Base-by-base conservation (phyloP, 495 filamentous ascomycete species). In the Neurospora sp. region DNA sequence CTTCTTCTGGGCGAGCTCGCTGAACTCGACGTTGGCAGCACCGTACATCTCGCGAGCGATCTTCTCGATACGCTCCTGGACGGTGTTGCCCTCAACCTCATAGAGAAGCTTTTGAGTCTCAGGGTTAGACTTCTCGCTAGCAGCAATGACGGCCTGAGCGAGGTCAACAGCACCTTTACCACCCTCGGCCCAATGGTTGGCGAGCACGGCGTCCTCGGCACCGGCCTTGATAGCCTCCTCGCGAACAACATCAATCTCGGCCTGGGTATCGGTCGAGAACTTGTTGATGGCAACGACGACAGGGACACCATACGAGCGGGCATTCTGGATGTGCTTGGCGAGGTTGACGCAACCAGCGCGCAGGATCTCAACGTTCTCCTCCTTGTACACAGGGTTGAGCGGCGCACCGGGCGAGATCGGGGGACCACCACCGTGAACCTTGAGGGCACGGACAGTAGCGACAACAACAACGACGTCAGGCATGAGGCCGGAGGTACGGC, bases 251-350 rank as follows among this genome's bases (percentile, higher is more conserved):
- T 91, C 89, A 72, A 98, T 92, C 81, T 99, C 96, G 70, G 95
- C 95, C 21, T 93, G 91, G 13, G 96, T 97, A 80, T 99, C 96
- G 39, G 93, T 97, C 73, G 91, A 88, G 80, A 99, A 97, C 78
- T 91, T 93, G 86, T 99, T 99, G 85, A 99, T 95, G 38, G 96
- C 96, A 2, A 99, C 96, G 8, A 99, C 91, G n/a, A 99, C 94
- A 1, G 96, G 93, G 17, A 98, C 90, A 62, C 96, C 96, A 77
- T 95, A 99, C 45, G 89, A 85, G 77, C 86, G 90, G 31, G 96
- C 96, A 77, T 98, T 98, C 74, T 86, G 82, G 70, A 99, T 93
- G 79, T 99, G 96, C 85, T 98, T 98, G 77, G 90, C 92, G 40
- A 99, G 82, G 84, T 99, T 99, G 73, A 97, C 87, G 78, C 96